Evolutionary conservation across 352 stramenopile species (phyloP), one percentile per base, ranked within the genome.

Genomic region (Phytophthora idaei): DNA sequence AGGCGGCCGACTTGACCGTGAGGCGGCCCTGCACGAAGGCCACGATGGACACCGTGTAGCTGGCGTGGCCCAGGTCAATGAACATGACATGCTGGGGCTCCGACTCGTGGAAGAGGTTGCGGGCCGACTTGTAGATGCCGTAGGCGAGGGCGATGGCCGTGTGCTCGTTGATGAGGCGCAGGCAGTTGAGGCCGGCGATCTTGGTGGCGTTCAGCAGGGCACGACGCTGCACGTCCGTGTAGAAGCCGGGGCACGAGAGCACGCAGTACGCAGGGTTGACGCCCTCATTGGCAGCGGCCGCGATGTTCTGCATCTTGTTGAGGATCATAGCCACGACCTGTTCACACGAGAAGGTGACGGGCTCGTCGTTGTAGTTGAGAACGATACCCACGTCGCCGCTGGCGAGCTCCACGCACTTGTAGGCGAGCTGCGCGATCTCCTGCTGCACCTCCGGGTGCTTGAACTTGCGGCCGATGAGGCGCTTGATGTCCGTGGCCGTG

Each of bases 51-150:
- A 95, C 88, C 28, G 88, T 96, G 91, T 98, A 93, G 78, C 89
- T 83, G 12, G 95, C 97, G 67, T 98, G 93, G 32, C 98, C 98
- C 73, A 99, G 92, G 78, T 99, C 98, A 54, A 99, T 95, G 76
- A 99, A 99, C 90, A 99, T 98, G 57, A 99, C 92, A 76, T 99
- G 87, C 46, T 98, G 95, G 15, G 96, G 89, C 60, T 98, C 86
- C 48, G 96, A 78, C 71, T 93, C 90, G 77, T 96, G 77, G 76
- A 98, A 98, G 45, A 97, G 77, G 63, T 97, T 97, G 77, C 97
- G 94, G n/a, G 92, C 90, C 70, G 89, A 97, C 79, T 97, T 96
- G 89, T 98, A 98, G 71, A 99, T 98, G 46, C 96, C 96, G 78
- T 98, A 99, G 8, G 90, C 89, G 4, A 99, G 81, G 21, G 94